A percentile compares a stretch with the other conserved stretches of the same genome.
phyloP scores from a whole-genome alignment of 305 asterid genomes.

The Fraxinus sp. region DNA sequence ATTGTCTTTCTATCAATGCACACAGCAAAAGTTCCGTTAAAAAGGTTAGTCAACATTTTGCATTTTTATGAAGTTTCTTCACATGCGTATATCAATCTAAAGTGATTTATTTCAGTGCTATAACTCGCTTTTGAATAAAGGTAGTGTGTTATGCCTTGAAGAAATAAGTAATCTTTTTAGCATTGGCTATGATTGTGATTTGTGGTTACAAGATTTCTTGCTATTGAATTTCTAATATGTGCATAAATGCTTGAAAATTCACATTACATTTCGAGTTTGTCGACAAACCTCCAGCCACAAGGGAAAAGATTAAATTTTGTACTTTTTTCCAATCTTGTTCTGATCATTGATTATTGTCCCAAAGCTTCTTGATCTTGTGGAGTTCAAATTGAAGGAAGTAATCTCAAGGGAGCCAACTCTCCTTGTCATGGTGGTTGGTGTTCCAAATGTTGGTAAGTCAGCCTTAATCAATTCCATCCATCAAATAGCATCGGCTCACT shows the following conservation, averaged over 20 bases:
- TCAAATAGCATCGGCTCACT: constrained; percentile 72
- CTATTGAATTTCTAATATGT: not conserved
- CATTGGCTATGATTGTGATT: not conserved
- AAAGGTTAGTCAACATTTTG: constrained; percentile 52
- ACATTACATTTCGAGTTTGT: constrained; percentile 13
- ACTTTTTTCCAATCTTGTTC: constrained; percentile 17
- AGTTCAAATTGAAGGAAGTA: constrained; percentile 78
- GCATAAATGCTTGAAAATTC: constrained; percentile 6
- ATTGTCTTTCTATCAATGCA: constrained; percentile 80
- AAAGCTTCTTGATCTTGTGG: constrained; percentile 91
- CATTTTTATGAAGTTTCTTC: constrained; percentile 12
- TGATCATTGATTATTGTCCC: constrained; percentile 30
- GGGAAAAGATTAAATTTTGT: not conserved
- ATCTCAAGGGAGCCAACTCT: constrained; percentile 87
- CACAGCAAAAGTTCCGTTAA: constrained; percentile 80
- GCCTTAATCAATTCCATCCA: constrained; percentile 81
- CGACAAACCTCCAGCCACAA: not conserved
- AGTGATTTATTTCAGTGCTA: not conserved
- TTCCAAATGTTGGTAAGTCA: constrained; percentile 94
- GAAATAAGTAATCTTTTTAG: not conserved
- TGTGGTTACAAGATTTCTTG: not conserved
- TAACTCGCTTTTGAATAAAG: not conserved
- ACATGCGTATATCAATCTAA: not conserved
- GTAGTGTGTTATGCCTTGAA: not conserved
- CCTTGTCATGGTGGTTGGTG: constrained; percentile 90